Base-by-base conservation (phyloP, 1,284 basidiomycete genomes). In the Coriolopsis trogii region DNA sequence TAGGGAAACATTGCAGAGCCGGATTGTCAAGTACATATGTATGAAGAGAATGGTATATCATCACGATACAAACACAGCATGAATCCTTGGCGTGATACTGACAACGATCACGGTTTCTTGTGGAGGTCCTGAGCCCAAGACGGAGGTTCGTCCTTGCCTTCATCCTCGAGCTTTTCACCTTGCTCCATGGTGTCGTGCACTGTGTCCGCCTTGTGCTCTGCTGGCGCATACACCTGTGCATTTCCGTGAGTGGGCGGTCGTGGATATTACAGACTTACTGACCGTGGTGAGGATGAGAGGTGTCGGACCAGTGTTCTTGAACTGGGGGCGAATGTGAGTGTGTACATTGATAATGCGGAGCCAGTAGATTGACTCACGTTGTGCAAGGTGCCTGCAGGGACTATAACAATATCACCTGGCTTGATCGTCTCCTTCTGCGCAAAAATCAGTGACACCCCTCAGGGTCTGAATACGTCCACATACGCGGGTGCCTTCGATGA, bases 141-240 rank as follows among this genome's bases (percentile, higher is more conserved):
- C 2, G 67, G 67, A n/a, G 67, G 62, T 28, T 67, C 67, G 40
- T 67, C 67, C 51, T 67, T 68, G 3, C 67, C 67, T 28, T 58
- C 65, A 13, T 66, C 65, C 42, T 68, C 67, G 4, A 68, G 58
- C 46, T 58, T 58, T 45, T 68, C 67, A 3, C 67, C 65, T 39
- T 67, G 57, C 36, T 65, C 64, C 28, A 64, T 49, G 0, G 51
- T 60, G 28, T 64, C 59, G 31, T 68, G 67, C 5, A 67, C 65
- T 3, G 67, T 67, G 40, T 67, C 62, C 6, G 65, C 65, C 53
- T 66, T 67, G 54, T 68, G 67, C 47, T 68, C 67, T 2, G 65
- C 67, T n/a, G 67, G 67, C 3, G 67, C 65, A 41, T 68, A 68
- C 9, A 68, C 62, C 67, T 68, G 24, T 9, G 4, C 6, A n/a